These are phyloP conservation scores for Diaporthe capsici DNA, from an alignment of 2,329 filamentous ascomycete species.

Conservation along the genomic window DNA sequence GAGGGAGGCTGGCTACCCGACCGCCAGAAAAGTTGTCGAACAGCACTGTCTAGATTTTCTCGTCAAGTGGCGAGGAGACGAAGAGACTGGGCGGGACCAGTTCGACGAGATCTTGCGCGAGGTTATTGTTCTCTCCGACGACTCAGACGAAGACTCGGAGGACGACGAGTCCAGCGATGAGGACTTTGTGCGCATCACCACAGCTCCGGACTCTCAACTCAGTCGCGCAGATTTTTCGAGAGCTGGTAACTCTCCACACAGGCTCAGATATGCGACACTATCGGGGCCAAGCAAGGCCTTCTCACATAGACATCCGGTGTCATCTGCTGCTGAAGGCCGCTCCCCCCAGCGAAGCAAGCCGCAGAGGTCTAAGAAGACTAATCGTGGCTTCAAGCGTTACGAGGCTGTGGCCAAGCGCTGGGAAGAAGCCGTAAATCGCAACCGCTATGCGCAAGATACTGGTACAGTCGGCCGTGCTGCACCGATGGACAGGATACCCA, in stretches of 20 bases:
- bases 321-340: constrained; percentile 19
- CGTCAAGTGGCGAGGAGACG: constrained; percentile 80
- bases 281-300: background rate
- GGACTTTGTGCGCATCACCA: constrained; percentile 40
- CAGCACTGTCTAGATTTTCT: constrained; percentile 73
- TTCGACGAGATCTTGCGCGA: constrained; percentile 77
- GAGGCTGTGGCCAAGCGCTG: constrained; percentile 52
- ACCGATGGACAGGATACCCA: constrained; percentile 41
- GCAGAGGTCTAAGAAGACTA: constrained; percentile 52
- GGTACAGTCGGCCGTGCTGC: constrained; percentile 19
- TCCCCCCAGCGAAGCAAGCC: constrained; percentile 43
- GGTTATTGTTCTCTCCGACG: constrained; percentile 75
- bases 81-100: constrained; percentile 77
- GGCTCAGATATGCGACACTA: background rate
- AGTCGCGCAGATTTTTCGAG: background rate
- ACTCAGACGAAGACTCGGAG: constrained; percentile 56
- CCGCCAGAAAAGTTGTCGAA: constrained; percentile 73
- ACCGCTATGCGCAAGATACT: constrained; percentile 45
- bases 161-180: constrained; percentile 55
- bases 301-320: background rate
- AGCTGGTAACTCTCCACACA: background rate
- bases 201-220: background rate
- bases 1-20: constrained; percentile 69
- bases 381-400: constrained; percentile 63
- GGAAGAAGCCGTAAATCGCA: constrained; percentile 51